Evolutionary conservation across 306 rosid species (phyloP).

Genomic region (Adenanthera pavonina): DNA sequence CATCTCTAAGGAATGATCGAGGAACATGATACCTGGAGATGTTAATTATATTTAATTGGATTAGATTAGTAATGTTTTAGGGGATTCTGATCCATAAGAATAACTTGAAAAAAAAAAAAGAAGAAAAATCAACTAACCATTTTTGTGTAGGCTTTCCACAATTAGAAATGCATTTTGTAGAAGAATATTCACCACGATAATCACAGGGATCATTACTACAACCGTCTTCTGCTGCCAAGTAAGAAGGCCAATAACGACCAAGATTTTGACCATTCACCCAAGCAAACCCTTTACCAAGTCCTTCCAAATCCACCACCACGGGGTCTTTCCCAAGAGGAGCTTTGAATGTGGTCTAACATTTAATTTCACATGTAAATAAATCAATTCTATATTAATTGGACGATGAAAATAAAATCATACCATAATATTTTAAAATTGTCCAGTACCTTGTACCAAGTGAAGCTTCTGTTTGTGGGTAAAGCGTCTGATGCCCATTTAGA

Average conservation of each 20-base stretch:
- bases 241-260: conserved; percentile 62
- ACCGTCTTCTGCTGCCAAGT: conserved; percentile 42
- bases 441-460: conserved; percentile 71
- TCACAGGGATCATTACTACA: conserved; percentile 55
- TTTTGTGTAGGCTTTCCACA: conserved; percentile 63
- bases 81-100: neutral
- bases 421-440: neutral
- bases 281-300: conserved; percentile 56
- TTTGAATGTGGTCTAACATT: conserved; percentile 53
- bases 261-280: conserved; percentile 62
- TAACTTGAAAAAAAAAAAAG: neutral
- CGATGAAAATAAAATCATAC: neutral
- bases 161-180: conserved; percentile 52
- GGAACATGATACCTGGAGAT: conserved; percentile 57
- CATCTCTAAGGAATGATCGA: conserved; percentile 47
- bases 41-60: too few relatives aligned
- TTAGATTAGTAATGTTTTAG: too few relatives aligned
- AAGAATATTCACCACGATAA: conserved; percentile 52
- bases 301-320: conserved; percentile 51
- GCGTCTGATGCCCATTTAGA: conserved; percentile 43
- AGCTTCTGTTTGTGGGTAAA: conserved; percentile 43
- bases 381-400: neutral
- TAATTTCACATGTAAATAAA: neutral
- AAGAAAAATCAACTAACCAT: conserved; percentile 37
- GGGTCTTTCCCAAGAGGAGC: conserved; percentile 60